Conservation (phyloP, 805 yeast genomes). For the Candida coleopterorum region DNA sequence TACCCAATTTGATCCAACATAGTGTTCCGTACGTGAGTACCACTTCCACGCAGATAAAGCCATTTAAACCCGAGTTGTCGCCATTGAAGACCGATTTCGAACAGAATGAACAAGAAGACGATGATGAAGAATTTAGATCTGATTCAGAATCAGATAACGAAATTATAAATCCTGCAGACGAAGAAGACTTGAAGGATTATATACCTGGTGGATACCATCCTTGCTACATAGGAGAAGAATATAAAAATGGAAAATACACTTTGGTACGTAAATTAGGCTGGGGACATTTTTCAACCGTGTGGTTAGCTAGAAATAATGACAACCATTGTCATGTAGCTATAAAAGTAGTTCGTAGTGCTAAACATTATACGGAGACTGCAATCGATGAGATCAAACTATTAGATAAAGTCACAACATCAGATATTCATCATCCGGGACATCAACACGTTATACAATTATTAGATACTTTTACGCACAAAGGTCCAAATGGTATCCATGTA, state of each 20-base stretch:
- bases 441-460: conserved; percentile 72
- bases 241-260: conserved; percentile 69
- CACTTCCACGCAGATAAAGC: conserved; percentile 28
- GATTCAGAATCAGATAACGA: conserved; percentile 20
- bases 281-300: conserved; percentile 97
- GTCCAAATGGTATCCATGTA: conserved; percentile 89
- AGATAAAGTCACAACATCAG: conserved; percentile 58
- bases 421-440: conserved; percentile 73
- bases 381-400: conserved; percentile 85
- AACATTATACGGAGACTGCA: conserved; percentile 90
- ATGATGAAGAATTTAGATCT: conserved; percentile 21
- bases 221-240: conserved; percentile 79
- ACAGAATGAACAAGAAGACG: conserved; percentile 11
- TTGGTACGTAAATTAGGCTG: conserved; percentile 91
- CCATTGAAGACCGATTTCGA: conserved; percentile 32
- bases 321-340: conserved; percentile 78
- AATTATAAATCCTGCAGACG: conserved; percentile 52
- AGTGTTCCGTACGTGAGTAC: conserved; percentile 28
- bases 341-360: conserved; percentile 89
- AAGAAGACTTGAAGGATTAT: conserved; percentile 84
- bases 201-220: conserved; percentile 96
- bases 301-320: conserved; percentile 69
- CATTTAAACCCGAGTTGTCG: conserved; percentile 33
- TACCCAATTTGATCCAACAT: conserved; percentile 21
- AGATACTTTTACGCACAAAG: conserved; percentile 81